Evolutionary conservation across 345 rosid species (phyloP), one percentile per base, ranked within the genome.

Genomic region (Gossypium stocksii): DNA sequence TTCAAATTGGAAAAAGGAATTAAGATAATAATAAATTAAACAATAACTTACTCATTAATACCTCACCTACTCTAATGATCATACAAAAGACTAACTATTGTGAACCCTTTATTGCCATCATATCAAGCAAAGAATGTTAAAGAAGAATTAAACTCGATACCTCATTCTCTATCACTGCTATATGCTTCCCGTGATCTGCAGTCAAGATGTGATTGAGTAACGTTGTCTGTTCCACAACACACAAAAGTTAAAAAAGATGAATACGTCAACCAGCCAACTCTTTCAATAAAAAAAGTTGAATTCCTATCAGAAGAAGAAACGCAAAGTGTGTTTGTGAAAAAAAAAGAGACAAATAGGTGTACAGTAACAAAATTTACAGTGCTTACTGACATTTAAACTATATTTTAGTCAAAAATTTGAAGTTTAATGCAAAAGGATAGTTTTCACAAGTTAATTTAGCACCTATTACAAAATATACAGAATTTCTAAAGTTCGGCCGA

Each of bases 111-210:
- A 45, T 25, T 11, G 19, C 64, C 16, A 56, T 19, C 64, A 38
- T 22, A 38, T 14, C 48, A 38, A 66, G 54, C 6, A 65, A 66
- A 45, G 25, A 6, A 45, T 11, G 5, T 64, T 5, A 70, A 20
- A 44, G 25, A 9, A 4, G 66, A 27, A 23, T 16, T 29, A 41
- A 65, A 65, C 54, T 58, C 15, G 67, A 19, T 66, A 90, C 98
- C 97, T 92, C 97, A 63, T 94, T 94, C 90, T 94, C 98, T 66
- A 94, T 94, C 17, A 94, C 98, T 14, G 99, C 97, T 64, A 95
- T 90, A 38, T 93, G 91, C 87, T 93, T 95, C 75, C 99, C 98
- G 77, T 95, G 98, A 73, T 95, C 91, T 57, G 93, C 94, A n/a
- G 96, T 95, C 87, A 93, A 79, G 34, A 91, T 95, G 78, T 91